Base-by-base conservation (phyloP, 2,329 filamentous ascomycete species). In the Penicillium sp. region DNA sequence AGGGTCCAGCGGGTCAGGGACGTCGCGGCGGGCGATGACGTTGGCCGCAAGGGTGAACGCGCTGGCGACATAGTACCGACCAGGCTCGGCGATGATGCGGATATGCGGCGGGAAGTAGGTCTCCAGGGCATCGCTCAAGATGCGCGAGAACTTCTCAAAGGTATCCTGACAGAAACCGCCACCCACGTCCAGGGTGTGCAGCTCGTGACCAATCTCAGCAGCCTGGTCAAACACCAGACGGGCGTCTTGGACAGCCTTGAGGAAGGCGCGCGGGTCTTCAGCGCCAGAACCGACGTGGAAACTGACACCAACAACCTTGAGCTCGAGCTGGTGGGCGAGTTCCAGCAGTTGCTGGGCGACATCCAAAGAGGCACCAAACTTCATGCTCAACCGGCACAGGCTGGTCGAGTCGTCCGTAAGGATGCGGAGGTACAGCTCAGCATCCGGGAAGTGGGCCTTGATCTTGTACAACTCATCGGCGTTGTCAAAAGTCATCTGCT, bases 401-500 rank as follows among this genome's bases (percentile, higher is more conserved):
- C 92, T 96, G 63, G 91, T 92, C 48, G 93, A 96, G 76, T 99
- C 95, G 75, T 99, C 95, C 61, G 95, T 99, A 74, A 92, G 84
- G 79, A 99, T 99, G 71, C 95, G 93, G 62, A 99, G 84, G 78
- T 90, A 96, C 43, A 99, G 87, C 81, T 97, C 91, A 31, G 95
- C 95, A 50, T 87, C 87, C 2, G 95, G 94, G 73, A 86, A 97
- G 69, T 95, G 86, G 78, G 92, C 90, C 78, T 96, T 95, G 77
- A 96, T 94, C 85, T 99, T 99, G 86, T 94, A 92, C 54, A 99
- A 86, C 84, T 99, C 95, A 76, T 99, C 95, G 75, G 90, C 87
- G 71, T 99, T 99, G 85, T 99, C 95, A 75, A 99, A 98, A 2
- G 95, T 99, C 94, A 99, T 98, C 83, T 96, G 91, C 81, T 90